Percentiles rank a stretch among this genome's conserved stretches.
Evolutionary conservation across 495 filamentous ascomycete genomes (phyloP).

Genomic region (Parmelia sp.): DNA sequence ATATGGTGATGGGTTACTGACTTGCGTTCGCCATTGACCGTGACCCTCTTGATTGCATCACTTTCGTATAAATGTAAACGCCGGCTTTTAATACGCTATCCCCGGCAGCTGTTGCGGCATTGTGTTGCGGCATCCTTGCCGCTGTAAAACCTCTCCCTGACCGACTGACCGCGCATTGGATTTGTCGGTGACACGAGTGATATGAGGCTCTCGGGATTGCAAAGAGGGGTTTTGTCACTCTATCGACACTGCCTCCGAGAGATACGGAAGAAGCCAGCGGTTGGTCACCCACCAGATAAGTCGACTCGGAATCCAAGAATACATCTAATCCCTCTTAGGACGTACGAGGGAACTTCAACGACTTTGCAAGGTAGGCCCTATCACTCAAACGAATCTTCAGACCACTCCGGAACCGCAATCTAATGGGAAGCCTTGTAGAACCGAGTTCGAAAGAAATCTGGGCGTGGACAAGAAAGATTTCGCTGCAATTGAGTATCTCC

Average conservation of each 20-base stretch:
- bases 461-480: slow-evolving; percentile 82
- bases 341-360: slow-evolving; percentile 46
- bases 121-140: background rate
- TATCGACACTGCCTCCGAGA: slow-evolving; percentile 82
- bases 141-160: background rate
- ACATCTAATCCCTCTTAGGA: slow-evolving; percentile 34
- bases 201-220: slow-evolving; percentile 77
- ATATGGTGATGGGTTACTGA: no score
- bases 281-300: slow-evolving; percentile 36
- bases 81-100: background rate
- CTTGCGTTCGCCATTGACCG: no score
- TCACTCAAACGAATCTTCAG: slow-evolving; percentile 32
- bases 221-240: slow-evolving; percentile 77
- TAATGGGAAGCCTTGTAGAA: slow-evolving; percentile 36
- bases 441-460: slow-evolving; percentile 69
- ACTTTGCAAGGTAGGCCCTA: slow-evolving; percentile 47
- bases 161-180: background rate
- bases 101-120: background rate
- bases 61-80: background rate
- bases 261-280: slow-evolving; percentile 71
- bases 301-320: slow-evolving; percentile 2
- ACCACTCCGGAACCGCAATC: slow-evolving; percentile 4
- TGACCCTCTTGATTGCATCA: background rate
- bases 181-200: no score
- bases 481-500: slow-evolving; percentile 74